Percentiles rank a stretch among this genome's conserved stretches.
These are phyloP conservation scores for Fragaria nilgerrensis DNA, from an alignment of 306 rosid genomes.

Conservation along the genomic window DNA sequence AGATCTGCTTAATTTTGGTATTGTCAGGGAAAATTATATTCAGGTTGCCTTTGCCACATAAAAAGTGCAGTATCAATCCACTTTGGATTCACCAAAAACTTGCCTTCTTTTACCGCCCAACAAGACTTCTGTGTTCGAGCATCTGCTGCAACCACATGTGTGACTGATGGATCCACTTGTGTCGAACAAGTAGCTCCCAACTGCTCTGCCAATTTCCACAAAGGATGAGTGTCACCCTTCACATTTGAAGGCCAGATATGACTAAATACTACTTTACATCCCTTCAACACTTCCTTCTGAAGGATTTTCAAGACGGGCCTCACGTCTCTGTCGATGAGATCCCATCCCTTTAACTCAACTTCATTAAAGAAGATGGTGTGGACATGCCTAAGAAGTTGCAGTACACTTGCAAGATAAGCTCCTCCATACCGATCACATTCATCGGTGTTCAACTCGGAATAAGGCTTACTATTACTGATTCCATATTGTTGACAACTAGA, in stretches of 20 bases:
- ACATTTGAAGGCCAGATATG: constrained; percentile 47
- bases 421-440: constrained; percentile 66
- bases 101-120: constrained; percentile 58
- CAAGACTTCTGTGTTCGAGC: constrained; percentile 68
- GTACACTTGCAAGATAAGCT: constrained; percentile 60
- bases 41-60: constrained; percentile 74
- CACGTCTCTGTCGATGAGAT: constrained; percentile 64
- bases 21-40: constrained; percentile 42
- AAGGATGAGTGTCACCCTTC: constrained; percentile 45
- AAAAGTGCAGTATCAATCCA: constrained; percentile 83
- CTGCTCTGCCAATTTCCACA: constrained; percentile 69
- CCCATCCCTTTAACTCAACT: constrained; percentile 24
- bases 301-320: constrained; percentile 45
- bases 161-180: constrained; percentile 57
- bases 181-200: constrained; percentile 74
- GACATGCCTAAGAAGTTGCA: constrained; percentile 59
- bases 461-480: constrained; percentile 47
- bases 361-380: constrained; percentile 68
- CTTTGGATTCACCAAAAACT: constrained; percentile 71
- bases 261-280: constrained; percentile 63
- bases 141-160: constrained; percentile 72
- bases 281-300: constrained; percentile 49
- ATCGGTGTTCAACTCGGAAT: constrained; percentile 61
- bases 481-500: constrained; percentile 14
- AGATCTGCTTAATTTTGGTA: neutral